Evolutionary conservation across 495 filamentous ascomycete species (phyloP), one percentile per base, ranked within the genome.

Genomic region (Talaromyces borbonicus): DNA sequence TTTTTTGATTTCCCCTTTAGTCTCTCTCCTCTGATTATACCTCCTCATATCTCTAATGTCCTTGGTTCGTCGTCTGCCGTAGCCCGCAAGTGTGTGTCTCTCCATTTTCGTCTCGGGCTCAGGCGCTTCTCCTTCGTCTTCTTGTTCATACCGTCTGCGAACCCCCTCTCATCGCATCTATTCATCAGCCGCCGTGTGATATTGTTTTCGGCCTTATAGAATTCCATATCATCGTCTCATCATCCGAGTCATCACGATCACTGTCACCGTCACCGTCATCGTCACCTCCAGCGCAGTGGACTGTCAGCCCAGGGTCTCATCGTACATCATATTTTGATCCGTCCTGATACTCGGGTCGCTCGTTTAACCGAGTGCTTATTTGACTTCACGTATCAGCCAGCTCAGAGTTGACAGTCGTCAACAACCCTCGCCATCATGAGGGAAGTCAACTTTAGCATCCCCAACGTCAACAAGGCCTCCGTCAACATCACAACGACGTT

Each of bases 381-480:
- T n/a, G n/a, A n/a, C n/a, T n/a, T n/a, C n/a, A n/a, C n/a, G n/a
- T n/a, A n/a, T n/a, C n/a, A n/a, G n/a, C n/a, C n/a, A n/a, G n/a
- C n/a, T n/a, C n/a, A n/a, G n/a, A n/a, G n/a, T 25, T 12, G 37
- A 40, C 11, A 26, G 26, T n/a, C 23, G 11, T 41, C 38, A 23
- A 36, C 35, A 30, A 30, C 22, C 24, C 20, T 37, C 38, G 35
- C 61, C 68, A 71, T 48, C 57, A 97, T 98, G 92, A 86, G 92
- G 67, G 92, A 98, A 79, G 88, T 95, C 71, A 98, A 98, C 65
- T 98, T 97, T 69, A 96, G 92, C 68, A 96, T 98, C 60, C 92
- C 92, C 27, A 95, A 92, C 77, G 89, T 93, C 76, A 98, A 98
- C 72, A 98, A 97, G 81, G 92, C 92, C 53, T 95, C 92, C 47